These are phyloP conservation scores for Volutella citrinella DNA, from an alignment of 2,329 filamentous ascomycete species.

Conservation along the genomic window DNA sequence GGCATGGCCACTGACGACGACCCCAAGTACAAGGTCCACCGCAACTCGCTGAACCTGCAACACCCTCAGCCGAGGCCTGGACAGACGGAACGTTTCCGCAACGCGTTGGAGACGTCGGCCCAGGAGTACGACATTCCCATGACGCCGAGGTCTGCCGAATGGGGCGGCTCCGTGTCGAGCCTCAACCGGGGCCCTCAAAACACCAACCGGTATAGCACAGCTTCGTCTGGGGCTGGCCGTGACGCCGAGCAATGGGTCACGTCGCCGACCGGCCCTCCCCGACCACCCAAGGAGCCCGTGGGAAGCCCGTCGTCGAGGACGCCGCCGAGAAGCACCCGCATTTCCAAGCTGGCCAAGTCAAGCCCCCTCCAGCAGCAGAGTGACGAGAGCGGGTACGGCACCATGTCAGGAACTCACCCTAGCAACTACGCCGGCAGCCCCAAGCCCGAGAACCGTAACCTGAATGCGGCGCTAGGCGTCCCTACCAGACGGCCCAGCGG, in stretches of 20 bases:
- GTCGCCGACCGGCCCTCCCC: constrained; percentile 47
- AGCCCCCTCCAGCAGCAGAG: constrained; percentile 57
- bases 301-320: constrained; percentile 41
- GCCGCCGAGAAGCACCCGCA: constrained; percentile 44
- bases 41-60: constrained; percentile 75
- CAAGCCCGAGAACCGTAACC: constrained; percentile 54
- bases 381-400: constrained; percentile 53
- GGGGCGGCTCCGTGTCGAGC: constrained; percentile 60
- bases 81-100: constrained; percentile 71
- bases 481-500: constrained; percentile 55
- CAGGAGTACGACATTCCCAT: constrained; percentile 61
- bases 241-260: constrained; percentile 44
- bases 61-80: constrained; percentile 76
- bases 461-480: constrained; percentile 50
- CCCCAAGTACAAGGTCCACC: constrained; percentile 78
- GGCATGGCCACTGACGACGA: constrained; percentile 63
- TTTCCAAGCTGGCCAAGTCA: constrained; percentile 50
- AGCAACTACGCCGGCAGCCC: constrained; percentile 54
- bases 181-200: constrained; percentile 50
- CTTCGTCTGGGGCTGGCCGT: constrained; percentile 31
- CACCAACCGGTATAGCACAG: constrained; percentile 47
- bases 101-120: constrained; percentile 69
- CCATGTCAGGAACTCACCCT: constrained; percentile 42
- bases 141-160: constrained; percentile 60
- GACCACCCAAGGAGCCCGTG: constrained; percentile 62